phyloP scores from a whole-genome alignment of 108 stramenopile species.

The Tribonema minus region DNA sequence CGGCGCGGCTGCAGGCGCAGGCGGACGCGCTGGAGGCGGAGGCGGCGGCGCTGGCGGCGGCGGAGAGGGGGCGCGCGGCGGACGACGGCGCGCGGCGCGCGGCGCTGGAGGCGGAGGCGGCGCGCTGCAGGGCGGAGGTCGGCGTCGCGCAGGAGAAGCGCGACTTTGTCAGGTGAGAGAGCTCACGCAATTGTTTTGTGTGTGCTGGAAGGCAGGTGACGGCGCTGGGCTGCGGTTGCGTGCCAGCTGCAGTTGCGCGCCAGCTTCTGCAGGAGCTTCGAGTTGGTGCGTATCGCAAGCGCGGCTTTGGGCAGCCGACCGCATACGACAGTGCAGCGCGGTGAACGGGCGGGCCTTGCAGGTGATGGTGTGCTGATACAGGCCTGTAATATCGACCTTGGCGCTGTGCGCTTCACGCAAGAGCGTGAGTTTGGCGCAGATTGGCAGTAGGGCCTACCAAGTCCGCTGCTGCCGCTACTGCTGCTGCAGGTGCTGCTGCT shows the following conservation, averaged over 20 bases:
- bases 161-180: neutral
- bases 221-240: neutral
- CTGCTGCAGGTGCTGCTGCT: neutral
- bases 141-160: neutral
- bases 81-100: neutral
- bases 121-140: neutral
- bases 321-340: too few relatives aligned
- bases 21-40: neutral
- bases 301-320: neutral
- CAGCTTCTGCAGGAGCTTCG: neutral
- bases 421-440: too few relatives aligned
- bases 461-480: neutral
- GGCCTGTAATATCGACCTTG: too few relatives aligned
- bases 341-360: too few relatives aligned
- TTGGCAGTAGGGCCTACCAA: too few relatives aligned
- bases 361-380: too few relatives aligned
- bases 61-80: neutral
- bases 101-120: neutral
- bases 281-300: neutral
- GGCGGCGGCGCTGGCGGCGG: neutral
- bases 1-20: neutral
- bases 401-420: too few relatives aligned
- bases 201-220: neutral
- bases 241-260: neutral
- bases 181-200: neutral